Percentiles rank a stretch among this genome's conserved stretches.
These are phyloP conservation scores for Panellus pusillus DNA, from an alignment of 768 basidiomycete species.

Conservation along the genomic window DNA sequence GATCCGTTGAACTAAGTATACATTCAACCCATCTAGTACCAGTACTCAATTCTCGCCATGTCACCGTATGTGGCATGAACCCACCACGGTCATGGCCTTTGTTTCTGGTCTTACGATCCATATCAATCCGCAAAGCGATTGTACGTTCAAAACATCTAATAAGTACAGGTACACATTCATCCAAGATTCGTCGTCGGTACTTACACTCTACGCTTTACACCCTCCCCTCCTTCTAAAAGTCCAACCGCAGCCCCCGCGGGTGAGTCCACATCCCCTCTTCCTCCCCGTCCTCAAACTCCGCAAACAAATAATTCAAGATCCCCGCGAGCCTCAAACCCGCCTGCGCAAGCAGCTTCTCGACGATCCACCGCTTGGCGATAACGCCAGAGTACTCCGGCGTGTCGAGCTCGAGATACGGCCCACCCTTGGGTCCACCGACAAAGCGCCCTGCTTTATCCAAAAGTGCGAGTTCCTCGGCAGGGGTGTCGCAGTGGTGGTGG, in stretches of 20 bases:
- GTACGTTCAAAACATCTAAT: too few species aligned
- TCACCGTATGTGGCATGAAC: too few species aligned
- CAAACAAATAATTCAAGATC: slow-evolving; percentile 74
- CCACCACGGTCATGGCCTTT: too few species aligned
- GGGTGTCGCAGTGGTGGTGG: slow-evolving; percentile 7
- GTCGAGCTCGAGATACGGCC: slow-evolving; percentile 66
- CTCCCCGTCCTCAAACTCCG: slow-evolving; percentile 30
- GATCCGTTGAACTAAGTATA: too few species aligned
- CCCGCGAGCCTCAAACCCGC: slow-evolving; percentile 84
- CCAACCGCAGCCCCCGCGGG: slow-evolving; percentile 1
- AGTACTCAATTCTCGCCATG: too few species aligned
- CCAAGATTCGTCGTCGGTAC: not conserved
- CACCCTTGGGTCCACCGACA: slow-evolving; percentile 5
- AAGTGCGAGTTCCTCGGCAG: slow-evolving; percentile 11
- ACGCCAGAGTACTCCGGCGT: slow-evolving; percentile 76
- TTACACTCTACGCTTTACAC: not conserved
- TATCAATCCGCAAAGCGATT: not conserved
- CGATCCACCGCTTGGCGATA: slow-evolving; percentile 63
- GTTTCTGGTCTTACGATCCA: too few species aligned
- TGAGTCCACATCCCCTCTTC: slow-evolving; percentile 5
- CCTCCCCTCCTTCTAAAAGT: not conserved
- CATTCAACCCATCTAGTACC: too few species aligned
- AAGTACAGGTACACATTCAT: too few species aligned
- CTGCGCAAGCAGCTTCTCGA: slow-evolving; percentile 83
- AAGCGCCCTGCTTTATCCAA: slow-evolving; percentile 16